Evolutionary conservation across 331 rosid genomes (phyloP), one percentile per base, ranked within the genome.

Genomic region (Quercus tomentella): DNA sequence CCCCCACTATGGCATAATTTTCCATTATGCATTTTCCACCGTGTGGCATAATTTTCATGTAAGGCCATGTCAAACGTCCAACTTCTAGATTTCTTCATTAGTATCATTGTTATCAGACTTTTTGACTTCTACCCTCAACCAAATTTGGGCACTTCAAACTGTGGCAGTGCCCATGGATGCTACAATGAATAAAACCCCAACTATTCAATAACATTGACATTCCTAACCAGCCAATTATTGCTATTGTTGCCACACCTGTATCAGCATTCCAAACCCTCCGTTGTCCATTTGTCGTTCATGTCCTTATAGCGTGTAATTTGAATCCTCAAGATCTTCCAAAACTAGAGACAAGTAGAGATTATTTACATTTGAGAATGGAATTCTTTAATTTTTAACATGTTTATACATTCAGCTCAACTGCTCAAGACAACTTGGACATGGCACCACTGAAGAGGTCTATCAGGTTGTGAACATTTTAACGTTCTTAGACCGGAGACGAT

Each of bases 101-200:
- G 43, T 37, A 37, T 37, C 43, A 7, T 7, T 7, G 10, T 37
- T 37, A 37, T 37, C 43, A 37, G 10, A 37, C 43, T 37, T 37
- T 37, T 37, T 35, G 43, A 37, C 43, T 37, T 37, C 43, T 37
- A 37, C 0, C 10, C 43, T 37, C 43, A 37, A 37, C 43, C 43
- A 37, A 37, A 37, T 77, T 90, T 82, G 94, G 97, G 91, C 92
- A 87, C 98, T 94, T 97, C 92, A 35, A 82, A 72, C 76, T 72
- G 81, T 28, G 56, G 97, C 92, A 90, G 97, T 91, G 96, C 97
- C 94, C 92, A 88, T 95, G 98, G 99, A 95, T 72, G 94, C 97
- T 89, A 87, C 97, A 75, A 87, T 97, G 12, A 90, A 92, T 82
- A 93, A 95, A 85, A 95, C 94, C 86, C 93, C 96, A 56, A 76